Evolutionary conservation across 306 rosid species (phyloP).

Genomic region (Inga leiocalycina): DNA sequence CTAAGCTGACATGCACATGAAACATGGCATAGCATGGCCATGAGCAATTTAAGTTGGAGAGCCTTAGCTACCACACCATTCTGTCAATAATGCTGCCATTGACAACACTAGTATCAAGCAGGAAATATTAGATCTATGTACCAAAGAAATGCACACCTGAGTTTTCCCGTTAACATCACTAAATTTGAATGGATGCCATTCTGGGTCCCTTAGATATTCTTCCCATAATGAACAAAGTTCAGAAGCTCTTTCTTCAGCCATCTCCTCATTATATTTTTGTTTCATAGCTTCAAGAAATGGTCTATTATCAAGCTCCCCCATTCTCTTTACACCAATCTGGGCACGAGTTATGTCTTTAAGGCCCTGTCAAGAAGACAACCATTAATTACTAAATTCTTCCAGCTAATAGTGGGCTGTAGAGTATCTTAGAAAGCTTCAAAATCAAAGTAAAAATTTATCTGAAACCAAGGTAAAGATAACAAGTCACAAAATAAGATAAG

Average conservation of each 20-base stretch:
- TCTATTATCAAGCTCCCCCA: slow-evolving; percentile 88
- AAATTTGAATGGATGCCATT: slow-evolving; percentile 92
- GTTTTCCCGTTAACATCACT: slow-evolving; percentile 46
- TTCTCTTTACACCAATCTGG: slow-evolving; percentile 74
- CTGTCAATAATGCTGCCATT: slow-evolving; percentile 41
- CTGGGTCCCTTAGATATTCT: slow-evolving; percentile 90
- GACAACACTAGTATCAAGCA: slow-evolving; percentile 2
- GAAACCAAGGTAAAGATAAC: neutral
- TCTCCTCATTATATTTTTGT: slow-evolving; percentile 72
- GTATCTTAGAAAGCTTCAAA: slow-evolving; percentile 22
- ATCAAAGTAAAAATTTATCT: neutral
- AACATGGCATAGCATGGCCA: neutral
- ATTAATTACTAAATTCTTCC: neutral
- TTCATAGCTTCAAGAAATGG: slow-evolving; percentile 83
- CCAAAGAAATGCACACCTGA: slow-evolving; percentile 50
- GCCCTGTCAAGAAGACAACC: slow-evolving; percentile 40
- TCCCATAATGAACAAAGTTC: slow-evolving; percentile 91
- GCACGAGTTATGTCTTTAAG: slow-evolving; percentile 61
- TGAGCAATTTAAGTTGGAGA: neutral
- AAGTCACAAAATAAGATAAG: slow-evolving; percentile 26
- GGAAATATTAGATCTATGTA: slow-evolving; percentile 18
- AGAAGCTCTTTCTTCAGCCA: slow-evolving; percentile 81
- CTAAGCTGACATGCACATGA: neutral
- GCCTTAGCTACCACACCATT: slow-evolving; percentile 46
- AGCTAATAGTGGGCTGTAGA: neutral